Percentiles rank a stretch among this genome's conserved stretches.
These are phyloP conservation scores for Acrocalymma vagum DNA, from an alignment of 2,329 filamentous ascomycete genomes.

Conservation along the genomic window DNA sequence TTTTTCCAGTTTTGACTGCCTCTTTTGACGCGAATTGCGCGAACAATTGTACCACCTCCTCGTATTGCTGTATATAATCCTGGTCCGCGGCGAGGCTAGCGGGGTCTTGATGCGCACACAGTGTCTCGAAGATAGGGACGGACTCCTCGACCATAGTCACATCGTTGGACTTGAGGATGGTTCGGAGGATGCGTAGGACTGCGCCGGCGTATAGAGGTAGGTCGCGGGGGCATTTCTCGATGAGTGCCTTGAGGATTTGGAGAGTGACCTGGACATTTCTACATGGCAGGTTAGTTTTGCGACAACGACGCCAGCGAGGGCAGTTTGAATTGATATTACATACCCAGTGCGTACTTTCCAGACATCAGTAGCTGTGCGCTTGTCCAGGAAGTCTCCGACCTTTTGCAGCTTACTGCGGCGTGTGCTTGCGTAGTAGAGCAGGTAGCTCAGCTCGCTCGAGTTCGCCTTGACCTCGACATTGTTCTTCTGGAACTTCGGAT, in stretches of 20 bases:
- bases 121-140: conserved; percentile 83
- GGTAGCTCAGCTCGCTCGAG: conserved; percentile 94
- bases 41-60: conserved; percentile 81
- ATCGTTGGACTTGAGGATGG: conserved; percentile 84
- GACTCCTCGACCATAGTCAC: conserved; percentile 94
- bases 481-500: conserved; percentile 90
- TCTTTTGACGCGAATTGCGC: conserved; percentile 79
- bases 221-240: conserved; percentile 92
- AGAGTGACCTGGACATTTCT: conserved; percentile 95
- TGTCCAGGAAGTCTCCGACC: conserved; percentile 92
- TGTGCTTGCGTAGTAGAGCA: conserved; percentile 95
- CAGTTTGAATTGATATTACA: not conserved
- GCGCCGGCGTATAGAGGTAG: conserved; percentile 87
- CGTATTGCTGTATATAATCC: conserved; percentile 82
- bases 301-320: not conserved
- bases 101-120: conserved; percentile 88
- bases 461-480: conserved; percentile 91
- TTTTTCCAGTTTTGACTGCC: conserved; percentile 47
- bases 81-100: conserved; percentile 87
- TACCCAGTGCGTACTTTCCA: conserved; percentile 89
- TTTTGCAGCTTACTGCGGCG: conserved; percentile 96
- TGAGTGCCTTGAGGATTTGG: conserved; percentile 87
- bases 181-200: conserved; percentile 83
- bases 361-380: conserved; percentile 90
- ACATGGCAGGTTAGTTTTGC: conserved; percentile 16